phyloP scores from a whole-genome alignment of 805 yeast genomes.

The Nakazawaea wickerhamii region DNA sequence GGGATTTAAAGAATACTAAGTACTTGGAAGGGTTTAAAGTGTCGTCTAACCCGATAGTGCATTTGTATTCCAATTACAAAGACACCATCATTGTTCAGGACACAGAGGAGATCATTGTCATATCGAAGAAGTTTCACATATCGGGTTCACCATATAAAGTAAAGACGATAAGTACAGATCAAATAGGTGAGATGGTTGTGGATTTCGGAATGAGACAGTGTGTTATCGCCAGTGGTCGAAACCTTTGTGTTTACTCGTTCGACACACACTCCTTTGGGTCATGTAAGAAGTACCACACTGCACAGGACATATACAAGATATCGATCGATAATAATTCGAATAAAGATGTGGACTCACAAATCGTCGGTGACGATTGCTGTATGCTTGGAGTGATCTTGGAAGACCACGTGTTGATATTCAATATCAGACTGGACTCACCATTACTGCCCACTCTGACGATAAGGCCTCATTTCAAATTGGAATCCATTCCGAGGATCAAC shows the following conservation, averaged over 20 bases:
- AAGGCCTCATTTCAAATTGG: conserved; percentile 6
- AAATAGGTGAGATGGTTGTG: conserved; percentile 17
- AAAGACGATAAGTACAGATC: conserved; percentile 2
- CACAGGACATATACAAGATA: neutral
- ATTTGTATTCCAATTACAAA: conserved; percentile 26
- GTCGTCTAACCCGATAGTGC: conserved; percentile 16
- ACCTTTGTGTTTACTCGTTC: neutral
- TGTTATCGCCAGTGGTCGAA: conserved; percentile 16
- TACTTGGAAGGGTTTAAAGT: conserved; percentile 13
- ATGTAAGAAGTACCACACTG: neutral
- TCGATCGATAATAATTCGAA: neutral
- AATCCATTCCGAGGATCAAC: conserved; percentile 23
- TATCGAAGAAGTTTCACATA: conserved; percentile 18
- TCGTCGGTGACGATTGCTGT: conserved; percentile 36
- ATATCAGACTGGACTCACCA: conserved; percentile 28
- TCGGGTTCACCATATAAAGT: conserved; percentile 12
- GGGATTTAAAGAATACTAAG: conserved; percentile 25
- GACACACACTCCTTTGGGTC: conserved; percentile 2
- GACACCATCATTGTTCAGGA: conserved; percentile 20
- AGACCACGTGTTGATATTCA: conserved; percentile 35
- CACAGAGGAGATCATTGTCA: conserved; percentile 16
- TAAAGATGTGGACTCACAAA: conserved; percentile 14
- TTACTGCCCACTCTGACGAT: conserved; percentile 9
- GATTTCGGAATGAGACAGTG: conserved; percentile 28
- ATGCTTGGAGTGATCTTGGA: conserved; percentile 32